These are phyloP conservation scores for Schizochytrium sp. DNA, from an alignment of 108 stramenopile species.

Conservation along the genomic window DNA sequence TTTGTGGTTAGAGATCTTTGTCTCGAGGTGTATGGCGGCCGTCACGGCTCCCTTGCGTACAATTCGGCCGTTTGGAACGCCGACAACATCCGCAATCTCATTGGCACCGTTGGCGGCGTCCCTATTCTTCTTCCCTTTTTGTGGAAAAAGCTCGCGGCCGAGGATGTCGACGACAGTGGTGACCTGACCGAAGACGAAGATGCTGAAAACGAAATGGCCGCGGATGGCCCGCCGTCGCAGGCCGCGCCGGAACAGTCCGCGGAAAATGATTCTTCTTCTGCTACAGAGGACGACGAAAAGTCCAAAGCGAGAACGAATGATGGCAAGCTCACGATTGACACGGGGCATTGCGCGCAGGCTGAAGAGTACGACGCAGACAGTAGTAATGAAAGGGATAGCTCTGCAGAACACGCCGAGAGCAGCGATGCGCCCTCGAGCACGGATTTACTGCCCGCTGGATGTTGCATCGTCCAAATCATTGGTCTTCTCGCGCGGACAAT, in stretches of 20 bases:
- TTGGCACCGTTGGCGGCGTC: background rate
- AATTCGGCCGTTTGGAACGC: background rate
- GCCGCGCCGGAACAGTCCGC: too few species aligned
- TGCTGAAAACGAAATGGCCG: too few species aligned
- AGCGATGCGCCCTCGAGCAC: background rate
- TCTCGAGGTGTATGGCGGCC: background rate
- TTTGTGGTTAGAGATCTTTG: background rate
- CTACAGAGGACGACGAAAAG: too few species aligned
- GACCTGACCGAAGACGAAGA: too few species aligned
- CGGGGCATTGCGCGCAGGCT: too few species aligned
- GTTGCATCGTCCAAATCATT: background rate
- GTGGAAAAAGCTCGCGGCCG: background rate
- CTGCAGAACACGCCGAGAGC: too few species aligned
- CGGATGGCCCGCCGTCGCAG: too few species aligned
- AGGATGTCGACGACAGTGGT: background rate
- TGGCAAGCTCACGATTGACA: too few species aligned
- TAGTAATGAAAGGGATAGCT: too few species aligned
- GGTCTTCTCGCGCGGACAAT: background rate
- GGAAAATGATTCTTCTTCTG: too few species aligned
- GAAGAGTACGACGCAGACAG: too few species aligned
- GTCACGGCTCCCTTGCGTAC: background rate
- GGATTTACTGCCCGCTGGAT: background rate
- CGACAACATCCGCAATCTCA: background rate
- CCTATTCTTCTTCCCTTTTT: background rate
- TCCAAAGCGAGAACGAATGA: too few species aligned